Percentiles rank a stretch among this genome's conserved stretches.
These are phyloP conservation scores for Trapa bicornis DNA, from an alignment of 345 rosid species.

Conservation along the genomic window DNA sequence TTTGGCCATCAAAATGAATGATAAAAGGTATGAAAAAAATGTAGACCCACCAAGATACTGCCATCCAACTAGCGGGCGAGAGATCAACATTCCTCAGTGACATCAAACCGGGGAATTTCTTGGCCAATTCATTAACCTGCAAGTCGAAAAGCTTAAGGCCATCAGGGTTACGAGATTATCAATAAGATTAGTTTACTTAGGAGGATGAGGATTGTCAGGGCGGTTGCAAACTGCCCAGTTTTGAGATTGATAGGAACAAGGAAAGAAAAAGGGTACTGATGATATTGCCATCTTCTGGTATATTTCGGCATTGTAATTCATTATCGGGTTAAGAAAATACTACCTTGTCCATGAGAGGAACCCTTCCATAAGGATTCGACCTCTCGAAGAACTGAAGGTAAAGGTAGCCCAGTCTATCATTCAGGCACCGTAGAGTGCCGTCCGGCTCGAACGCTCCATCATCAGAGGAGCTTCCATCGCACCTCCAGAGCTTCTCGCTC, in stretches of 20 bases:
- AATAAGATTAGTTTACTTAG: too few relatives aligned
- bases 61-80: conserved; percentile 50
- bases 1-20: not conserved
- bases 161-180: too few relatives aligned
- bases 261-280: too few relatives aligned
- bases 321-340: too few relatives aligned
- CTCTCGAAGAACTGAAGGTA: conserved; percentile 38
- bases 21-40: not conserved
- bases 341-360: conserved; percentile 48
- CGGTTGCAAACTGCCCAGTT: too few relatives aligned
- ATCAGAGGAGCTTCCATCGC: conserved; percentile 74
- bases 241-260: not conserved
- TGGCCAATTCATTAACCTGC: conserved; percentile 30
- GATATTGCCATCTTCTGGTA: too few relatives aligned
- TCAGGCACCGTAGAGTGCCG: conserved; percentile 12
- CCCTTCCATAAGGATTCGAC: conserved; percentile 37
- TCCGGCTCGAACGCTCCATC: conserved; percentile 79
- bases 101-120: conserved; percentile 30
- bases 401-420: conserved; percentile 24
- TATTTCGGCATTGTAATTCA: too few relatives aligned
- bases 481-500: conserved; percentile 67
- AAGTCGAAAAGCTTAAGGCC: not conserved
- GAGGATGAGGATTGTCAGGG: too few relatives aligned
- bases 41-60: conserved; percentile 32
- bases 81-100: conserved; percentile 42